Evolutionary conservation across 768 basidiomycete species (phyloP).

Genomic region (Panaeolus papilionaceus): DNA sequence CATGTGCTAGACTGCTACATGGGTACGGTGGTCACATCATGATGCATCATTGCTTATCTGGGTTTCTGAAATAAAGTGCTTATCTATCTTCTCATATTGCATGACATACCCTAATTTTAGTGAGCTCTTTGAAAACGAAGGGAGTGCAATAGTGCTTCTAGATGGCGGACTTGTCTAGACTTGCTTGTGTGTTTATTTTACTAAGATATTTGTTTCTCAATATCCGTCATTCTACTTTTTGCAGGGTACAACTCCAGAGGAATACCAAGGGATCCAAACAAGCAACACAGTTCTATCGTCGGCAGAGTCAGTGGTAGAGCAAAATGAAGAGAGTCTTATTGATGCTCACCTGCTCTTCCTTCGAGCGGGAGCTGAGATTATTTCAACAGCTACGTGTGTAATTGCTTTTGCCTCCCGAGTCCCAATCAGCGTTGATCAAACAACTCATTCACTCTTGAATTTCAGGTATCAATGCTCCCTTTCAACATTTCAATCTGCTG

Average conservation of each 20-base stretch:
- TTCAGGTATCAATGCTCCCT: constrained; percentile 72
- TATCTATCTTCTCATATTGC: not conserved
- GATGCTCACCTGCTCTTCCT: constrained; percentile 68
- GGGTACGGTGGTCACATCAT: not conserved
- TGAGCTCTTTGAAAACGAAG: not conserved
- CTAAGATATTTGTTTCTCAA: not conserved
- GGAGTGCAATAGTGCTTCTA: constrained; percentile 31
- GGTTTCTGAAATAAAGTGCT: too few relatives aligned
- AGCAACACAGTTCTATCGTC: constrained; percentile 75
- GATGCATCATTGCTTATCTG: too few relatives aligned
- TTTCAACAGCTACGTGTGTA: constrained; percentile 72
- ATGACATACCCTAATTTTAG: not conserved
- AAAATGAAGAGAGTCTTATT: constrained; percentile 59
- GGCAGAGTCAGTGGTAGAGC: constrained; percentile 55
- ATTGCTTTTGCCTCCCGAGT: not conserved
- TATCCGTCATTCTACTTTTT: not conserved
- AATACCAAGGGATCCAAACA: constrained; percentile 51
- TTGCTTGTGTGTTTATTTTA: constrained; percentile 41
- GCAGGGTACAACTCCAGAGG: constrained; percentile 71
- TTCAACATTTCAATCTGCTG: constrained; percentile 57
- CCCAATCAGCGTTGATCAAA: not conserved
- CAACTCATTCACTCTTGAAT: not conserved
- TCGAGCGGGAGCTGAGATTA: constrained; percentile 66
- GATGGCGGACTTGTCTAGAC: constrained; percentile 59
- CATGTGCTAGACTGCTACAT: too few relatives aligned